Percentiles rank a stretch among this genome's conserved stretches.
Evolutionary conservation across 176 grass and related monocot species (phyloP).

Genomic region (Eragrostis nindensis): DNA sequence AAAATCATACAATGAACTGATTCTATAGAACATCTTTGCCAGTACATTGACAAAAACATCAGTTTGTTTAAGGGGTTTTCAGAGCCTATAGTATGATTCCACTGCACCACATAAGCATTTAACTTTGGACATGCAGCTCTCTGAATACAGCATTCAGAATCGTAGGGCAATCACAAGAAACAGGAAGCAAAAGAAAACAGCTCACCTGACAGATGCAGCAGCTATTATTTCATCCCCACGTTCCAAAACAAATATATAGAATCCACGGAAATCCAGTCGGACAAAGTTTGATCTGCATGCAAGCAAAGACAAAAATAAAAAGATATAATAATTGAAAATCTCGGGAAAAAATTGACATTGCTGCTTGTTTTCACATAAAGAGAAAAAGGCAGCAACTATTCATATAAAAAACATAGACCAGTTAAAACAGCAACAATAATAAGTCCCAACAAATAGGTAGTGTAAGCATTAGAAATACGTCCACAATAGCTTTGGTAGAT

Average conservation of each 20-base stretch:
- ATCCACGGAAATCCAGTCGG: conserved; percentile 82
- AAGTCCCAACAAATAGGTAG: too few species aligned
- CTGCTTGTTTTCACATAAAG: conserved; percentile 22
- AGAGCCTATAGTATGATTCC: conserved; percentile 2
- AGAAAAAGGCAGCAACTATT: conserved; percentile 2
- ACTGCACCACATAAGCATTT: not conserved
- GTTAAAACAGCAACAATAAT: too few species aligned
- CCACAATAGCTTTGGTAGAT: conserved; percentile 1
- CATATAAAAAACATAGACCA: too few species aligned
- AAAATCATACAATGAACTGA: not conserved
- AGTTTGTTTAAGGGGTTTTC: not conserved
- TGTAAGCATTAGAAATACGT: conserved; percentile 26
- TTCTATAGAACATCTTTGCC: not conserved
- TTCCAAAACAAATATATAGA: conserved; percentile 89
- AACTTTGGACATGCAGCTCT: conserved; percentile 15
- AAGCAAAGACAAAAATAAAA: conserved; percentile 23
- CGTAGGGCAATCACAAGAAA: conserved; percentile 4
- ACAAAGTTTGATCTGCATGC: conserved; percentile 84
- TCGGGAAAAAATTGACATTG: not conserved
- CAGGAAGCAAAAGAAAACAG: conserved; percentile 28
- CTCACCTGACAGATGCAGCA: conserved; percentile 86
- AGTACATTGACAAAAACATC: not conserved
- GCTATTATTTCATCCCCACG: conserved; percentile 94
- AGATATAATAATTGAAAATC: conserved; percentile 31
- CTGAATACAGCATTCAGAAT: conserved; percentile 10